phyloP scores from a whole-genome alignment of 2,329 filamentous ascomycete genomes.

The Leptographium procerum region DNA sequence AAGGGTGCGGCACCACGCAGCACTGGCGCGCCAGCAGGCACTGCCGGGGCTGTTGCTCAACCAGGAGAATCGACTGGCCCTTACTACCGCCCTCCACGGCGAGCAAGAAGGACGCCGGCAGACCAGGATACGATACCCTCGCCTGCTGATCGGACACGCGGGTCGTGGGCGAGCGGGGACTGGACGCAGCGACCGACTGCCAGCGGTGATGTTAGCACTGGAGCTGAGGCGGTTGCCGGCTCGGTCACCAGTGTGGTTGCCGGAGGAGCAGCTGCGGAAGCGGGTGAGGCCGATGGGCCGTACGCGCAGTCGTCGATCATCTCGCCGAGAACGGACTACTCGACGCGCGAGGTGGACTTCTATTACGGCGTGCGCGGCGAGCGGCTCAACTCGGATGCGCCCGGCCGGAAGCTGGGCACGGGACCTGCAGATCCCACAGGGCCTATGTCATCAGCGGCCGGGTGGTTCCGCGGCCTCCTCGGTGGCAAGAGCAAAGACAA shows the following conservation, averaged over 20 bases:
- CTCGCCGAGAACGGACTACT: conserved; percentile 66
- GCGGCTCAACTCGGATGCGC: conserved; percentile 69
- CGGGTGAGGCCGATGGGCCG: neutral
- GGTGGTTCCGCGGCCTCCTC: conserved; percentile 75
- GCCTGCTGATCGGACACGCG: conserved; percentile 22
- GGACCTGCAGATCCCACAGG: conserved; percentile 91
- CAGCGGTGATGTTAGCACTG: neutral
- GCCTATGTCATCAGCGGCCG: conserved; percentile 76
- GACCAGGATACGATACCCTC: conserved; percentile 40
- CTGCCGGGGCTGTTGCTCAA: too few species aligned
- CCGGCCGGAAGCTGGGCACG: conserved; percentile 77
- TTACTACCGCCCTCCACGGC: conserved; percentile 78
- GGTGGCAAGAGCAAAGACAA: conserved; percentile 86
- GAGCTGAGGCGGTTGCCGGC: conserved; percentile 1
- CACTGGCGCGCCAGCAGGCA: neutral
- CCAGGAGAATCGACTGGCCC: conserved; percentile 53
- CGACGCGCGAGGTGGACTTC: conserved; percentile 89
- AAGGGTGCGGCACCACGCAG: conserved; percentile 26
- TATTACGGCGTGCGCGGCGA: conserved; percentile 91
- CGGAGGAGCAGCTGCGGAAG: neutral
- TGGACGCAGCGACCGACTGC: conserved; percentile 15
- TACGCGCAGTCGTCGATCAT: conserved; percentile 21
- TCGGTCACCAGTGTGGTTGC: conserved; percentile 6
- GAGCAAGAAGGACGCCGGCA: conserved; percentile 30
- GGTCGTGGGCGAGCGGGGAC: conserved; percentile 26